Conservation (phyloP, 208 protist genomes). For the Jaenimonas drosophilae region DNA sequence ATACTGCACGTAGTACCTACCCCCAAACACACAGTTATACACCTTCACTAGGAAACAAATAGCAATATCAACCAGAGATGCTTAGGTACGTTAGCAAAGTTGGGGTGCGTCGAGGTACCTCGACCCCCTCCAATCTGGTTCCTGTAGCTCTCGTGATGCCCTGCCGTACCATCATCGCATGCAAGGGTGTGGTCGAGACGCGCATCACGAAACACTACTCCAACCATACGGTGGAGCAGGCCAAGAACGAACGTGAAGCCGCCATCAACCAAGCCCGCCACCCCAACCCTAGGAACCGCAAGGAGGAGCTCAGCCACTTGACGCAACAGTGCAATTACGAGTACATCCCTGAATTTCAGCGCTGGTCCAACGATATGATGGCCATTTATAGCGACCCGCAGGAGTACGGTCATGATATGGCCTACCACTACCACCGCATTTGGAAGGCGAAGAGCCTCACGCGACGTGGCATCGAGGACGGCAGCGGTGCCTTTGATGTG, state of each 20-base stretch:
- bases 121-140: too few relatives aligned
- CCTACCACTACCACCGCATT: constrained; percentile 88
- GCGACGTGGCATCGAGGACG: constrained; percentile 64
- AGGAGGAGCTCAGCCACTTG: constrained; percentile 80
- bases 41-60: too few relatives aligned
- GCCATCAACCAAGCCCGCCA: constrained; percentile 31
- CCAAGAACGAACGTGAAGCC: constrained; percentile 56
- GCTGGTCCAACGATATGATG: constrained; percentile 88
- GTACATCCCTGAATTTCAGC: constrained; percentile 89
- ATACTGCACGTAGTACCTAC: too few relatives aligned
- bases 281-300: constrained; percentile 68
- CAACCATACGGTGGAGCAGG: constrained; percentile 70
- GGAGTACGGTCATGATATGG: constrained; percentile 82
- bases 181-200: constrained; percentile 85
- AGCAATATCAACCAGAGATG: too few relatives aligned
- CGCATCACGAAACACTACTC: constrained; percentile 76
- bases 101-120: too few relatives aligned
- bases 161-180: constrained; percentile 44
- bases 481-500: constrained; percentile 69
- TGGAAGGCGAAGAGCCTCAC: constrained; percentile 81
- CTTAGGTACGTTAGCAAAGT: too few relatives aligned
- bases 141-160: constrained; percentile 4
- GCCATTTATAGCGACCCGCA: constrained; percentile 80
- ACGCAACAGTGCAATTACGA: constrained; percentile 84
- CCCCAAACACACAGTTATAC: too few relatives aligned